phyloP scores from a whole-genome alignment of 257 asterid genomes.

The Leptodermis oblonga region DNA sequence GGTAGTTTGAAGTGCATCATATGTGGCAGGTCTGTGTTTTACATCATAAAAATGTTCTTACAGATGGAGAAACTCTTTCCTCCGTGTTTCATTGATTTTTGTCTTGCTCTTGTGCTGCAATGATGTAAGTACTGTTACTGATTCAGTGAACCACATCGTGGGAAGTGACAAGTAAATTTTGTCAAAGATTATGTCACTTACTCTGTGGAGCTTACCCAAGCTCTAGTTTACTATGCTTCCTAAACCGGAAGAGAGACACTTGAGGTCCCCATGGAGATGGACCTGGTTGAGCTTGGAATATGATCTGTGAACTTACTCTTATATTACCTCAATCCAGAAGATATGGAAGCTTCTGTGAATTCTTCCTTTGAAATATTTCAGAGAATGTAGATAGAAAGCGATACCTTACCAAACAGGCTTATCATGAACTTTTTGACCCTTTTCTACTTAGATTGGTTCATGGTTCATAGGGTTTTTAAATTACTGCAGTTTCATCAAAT shows the following conservation, averaged over 20 bases:
- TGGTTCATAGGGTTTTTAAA: background rate
- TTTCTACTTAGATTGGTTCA: background rate
- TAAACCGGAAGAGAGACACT: background rate
- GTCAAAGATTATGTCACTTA: too few relatives aligned
- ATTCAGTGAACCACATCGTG: background rate
- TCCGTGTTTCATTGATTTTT: constrained; percentile 5
- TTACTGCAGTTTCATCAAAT: background rate
- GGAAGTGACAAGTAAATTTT: constrained; percentile 3
- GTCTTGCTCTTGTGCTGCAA: constrained; percentile 8
- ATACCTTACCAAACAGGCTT: background rate
- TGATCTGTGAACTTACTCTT: background rate
- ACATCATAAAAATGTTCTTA: constrained; percentile 22
- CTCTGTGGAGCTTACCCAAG: background rate
- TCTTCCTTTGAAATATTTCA: background rate
- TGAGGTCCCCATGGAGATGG: background rate
- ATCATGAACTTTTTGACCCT: too few relatives aligned
- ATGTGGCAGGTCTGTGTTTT: constrained; percentile 72
- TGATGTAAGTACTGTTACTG: background rate
- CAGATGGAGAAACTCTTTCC: constrained; percentile 4
- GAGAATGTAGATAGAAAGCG: background rate
- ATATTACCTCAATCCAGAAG: background rate
- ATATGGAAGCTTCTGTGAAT: background rate
- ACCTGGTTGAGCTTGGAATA: background rate
- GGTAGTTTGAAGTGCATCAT: constrained; percentile 67
- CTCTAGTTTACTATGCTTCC: background rate